phyloP scores from a whole-genome alignment of 768 basidiomycete genomes.

The Termitomyces sp. region DNA sequence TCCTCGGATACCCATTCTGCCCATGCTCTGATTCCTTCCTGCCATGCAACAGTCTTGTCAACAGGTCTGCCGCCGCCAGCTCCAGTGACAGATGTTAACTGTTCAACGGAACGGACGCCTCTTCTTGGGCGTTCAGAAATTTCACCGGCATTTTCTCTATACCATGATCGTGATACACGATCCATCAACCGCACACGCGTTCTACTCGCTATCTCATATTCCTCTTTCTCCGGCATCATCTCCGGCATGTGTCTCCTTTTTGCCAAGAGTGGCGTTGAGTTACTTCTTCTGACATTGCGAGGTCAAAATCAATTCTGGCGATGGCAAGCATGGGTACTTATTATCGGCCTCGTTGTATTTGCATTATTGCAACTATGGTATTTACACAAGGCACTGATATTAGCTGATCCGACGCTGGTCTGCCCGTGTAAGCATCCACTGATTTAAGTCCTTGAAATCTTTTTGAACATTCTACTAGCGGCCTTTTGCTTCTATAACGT shows the following conservation, averaged over 20 bases:
- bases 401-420: constrained; percentile 82
- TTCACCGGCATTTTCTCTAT: constrained; percentile 21
- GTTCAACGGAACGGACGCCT: constrained; percentile 52
- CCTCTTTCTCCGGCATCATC: constrained; percentile 82
- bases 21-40: constrained; percentile 28
- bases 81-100: constrained; percentile 22
- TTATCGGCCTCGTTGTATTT: constrained; percentile 65
- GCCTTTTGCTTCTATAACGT: constrained; percentile 96
- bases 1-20: constrained; percentile 26
- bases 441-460: constrained; percentile 5
- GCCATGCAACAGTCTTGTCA: constrained; percentile 28
- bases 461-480: constrained; percentile 31
- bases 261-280: constrained; percentile 90
- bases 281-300: constrained; percentile 70
- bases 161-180: constrained; percentile 18
- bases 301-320: constrained; percentile 80
- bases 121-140: constrained; percentile 38
- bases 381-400: constrained; percentile 69
- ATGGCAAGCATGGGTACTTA: constrained; percentile 81
- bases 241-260: constrained; percentile 91
- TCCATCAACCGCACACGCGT: constrained; percentile 44
- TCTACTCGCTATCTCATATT: constrained; percentile 76
- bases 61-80: constrained; percentile 27
- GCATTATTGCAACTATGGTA: constrained; percentile 84
- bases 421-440: constrained; percentile 63